Evolutionary conservation across 495 filamentous ascomycete species (phyloP), one percentile per base, ranked within the genome.

Genomic region (Aspergillus steynii): DNA sequence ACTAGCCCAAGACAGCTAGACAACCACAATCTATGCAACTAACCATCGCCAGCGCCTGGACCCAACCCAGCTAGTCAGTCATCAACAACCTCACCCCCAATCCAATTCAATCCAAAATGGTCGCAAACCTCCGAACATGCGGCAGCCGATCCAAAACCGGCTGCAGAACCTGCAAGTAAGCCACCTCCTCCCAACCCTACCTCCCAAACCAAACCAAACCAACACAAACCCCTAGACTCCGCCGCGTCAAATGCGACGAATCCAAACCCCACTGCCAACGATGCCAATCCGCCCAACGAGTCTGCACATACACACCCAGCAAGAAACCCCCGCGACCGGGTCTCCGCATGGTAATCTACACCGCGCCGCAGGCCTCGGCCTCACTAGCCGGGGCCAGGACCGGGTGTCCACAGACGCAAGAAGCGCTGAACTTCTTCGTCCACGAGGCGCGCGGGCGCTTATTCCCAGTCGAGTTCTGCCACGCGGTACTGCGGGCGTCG

Each of bases 161-260:
- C 9, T 59, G 56, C 28, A 25, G 42, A 27, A 52, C 49, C 10
- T 59, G 56, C 51, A 53, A 53, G 51, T 53, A 20, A 29, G 51
- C 32, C 7, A 28, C 29, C 12, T 12, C 27, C 51, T 5, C 15
- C 3, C n/a, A 20, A 20, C 20, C 20, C 20, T 20, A 20, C 31
- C 50, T 8, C 27, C 9, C 7, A 29, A 27, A 14, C 7, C 4
- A 29, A 29, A 29, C 20, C 9, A 31, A 15, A 14, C 28, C 25
- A 53, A 53, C 2, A 15, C 29, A 3, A 28, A 3, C 29, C 12
- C 5, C 14, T 48, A 50, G 56, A 12, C 15, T 26, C 31, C 32
- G 58, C 49, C 28, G 50, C 26, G 29, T 54, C 8, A 60, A 60
- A 60, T 60, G 58, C 32, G 50, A 60, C 27, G 58, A 60, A 37